Evolutionary conservation across 345 rosid genomes (phyloP).

Genomic region (Arabidopsis suecica): DNA sequence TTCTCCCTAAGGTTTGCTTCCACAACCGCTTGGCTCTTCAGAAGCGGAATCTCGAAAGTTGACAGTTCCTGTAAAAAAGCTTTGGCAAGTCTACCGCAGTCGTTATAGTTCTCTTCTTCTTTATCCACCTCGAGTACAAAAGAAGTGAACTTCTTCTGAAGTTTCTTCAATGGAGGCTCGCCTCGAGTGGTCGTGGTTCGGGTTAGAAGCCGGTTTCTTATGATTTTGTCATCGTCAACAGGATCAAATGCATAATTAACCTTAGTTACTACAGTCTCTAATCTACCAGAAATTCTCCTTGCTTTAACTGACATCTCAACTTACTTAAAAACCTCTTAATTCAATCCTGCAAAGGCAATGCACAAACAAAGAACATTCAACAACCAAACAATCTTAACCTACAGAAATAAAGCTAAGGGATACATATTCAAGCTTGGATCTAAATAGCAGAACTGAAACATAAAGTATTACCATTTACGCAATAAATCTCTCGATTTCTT

Average conservation of each 20-base stretch:
- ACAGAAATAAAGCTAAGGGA: background rate
- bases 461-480: background rate
- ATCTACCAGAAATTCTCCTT: constrained; percentile 73
- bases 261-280: constrained; percentile 58
- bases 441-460: background rate
- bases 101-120: constrained; percentile 66
- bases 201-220: constrained; percentile 84
- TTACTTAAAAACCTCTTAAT: constrained; percentile 1
- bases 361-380: constrained; percentile 1
- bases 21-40: constrained; percentile 85
- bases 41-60: constrained; percentile 92
- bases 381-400: background rate
- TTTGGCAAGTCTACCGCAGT: constrained; percentile 72
- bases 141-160: constrained; percentile 93
- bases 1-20: constrained; percentile 82
- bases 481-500: background rate
- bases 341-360: constrained; percentile 37
- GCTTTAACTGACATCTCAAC: constrained; percentile 73
- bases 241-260: constrained; percentile 89
- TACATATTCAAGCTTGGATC: constrained; percentile 8
- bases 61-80: constrained; percentile 86
- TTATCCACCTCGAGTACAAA: constrained; percentile 76
- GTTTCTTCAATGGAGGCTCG: constrained; percentile 93
- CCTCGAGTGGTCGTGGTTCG: constrained; percentile 98
- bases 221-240: constrained; percentile 79